These are phyloP conservation scores for Lichtheimia ornata DNA, from an alignment of 371 early-diverging fungal species.

Conservation along the genomic window DNA sequence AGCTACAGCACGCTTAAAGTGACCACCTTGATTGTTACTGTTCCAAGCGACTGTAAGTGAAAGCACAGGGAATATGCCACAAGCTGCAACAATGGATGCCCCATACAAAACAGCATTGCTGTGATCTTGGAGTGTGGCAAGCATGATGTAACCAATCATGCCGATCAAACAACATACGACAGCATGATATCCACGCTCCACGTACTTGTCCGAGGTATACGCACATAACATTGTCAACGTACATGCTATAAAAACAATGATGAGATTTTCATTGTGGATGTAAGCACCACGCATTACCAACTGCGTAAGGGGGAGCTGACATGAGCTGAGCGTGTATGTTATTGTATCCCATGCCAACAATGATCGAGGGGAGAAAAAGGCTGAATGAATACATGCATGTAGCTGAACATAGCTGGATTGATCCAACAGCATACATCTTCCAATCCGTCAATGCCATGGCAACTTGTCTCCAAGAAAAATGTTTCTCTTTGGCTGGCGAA, in stretches of 20 bases:
- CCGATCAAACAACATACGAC: conserved; percentile 57
- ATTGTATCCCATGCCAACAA: conserved; percentile 64
- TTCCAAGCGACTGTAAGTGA: conserved; percentile 65
- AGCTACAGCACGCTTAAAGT: conserved; percentile 64
- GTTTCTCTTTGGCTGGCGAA: conserved; percentile 59
- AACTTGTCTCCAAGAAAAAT: conserved; percentile 64
- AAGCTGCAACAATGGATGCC: conserved; percentile 50
- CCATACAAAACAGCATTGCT: conserved; percentile 33
- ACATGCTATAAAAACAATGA: conserved; percentile 33
- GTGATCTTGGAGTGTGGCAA: conserved; percentile 37
- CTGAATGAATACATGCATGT: conserved; percentile 63
- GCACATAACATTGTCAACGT: conserved; percentile 52
- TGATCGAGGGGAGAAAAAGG: conserved; percentile 73
- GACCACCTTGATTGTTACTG: conserved; percentile 62
- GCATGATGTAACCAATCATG: conserved; percentile 65
- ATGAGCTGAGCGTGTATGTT: conserved; percentile 49
- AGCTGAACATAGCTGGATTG: conserved; percentile 55
- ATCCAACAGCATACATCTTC: conserved; percentile 55
- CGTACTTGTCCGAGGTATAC: conserved; percentile 61
- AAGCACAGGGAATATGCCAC: conserved; percentile 54
- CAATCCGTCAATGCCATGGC: conserved; percentile 53
- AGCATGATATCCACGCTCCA: conserved; percentile 67
- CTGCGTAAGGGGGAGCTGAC: conserved; percentile 18
- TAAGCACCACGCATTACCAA: conserved; percentile 1
- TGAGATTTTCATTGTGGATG: neutral